phyloP scores from a whole-genome alignment of 768 basidiomycete genomes.

The Guyanaporus albipodus region DNA sequence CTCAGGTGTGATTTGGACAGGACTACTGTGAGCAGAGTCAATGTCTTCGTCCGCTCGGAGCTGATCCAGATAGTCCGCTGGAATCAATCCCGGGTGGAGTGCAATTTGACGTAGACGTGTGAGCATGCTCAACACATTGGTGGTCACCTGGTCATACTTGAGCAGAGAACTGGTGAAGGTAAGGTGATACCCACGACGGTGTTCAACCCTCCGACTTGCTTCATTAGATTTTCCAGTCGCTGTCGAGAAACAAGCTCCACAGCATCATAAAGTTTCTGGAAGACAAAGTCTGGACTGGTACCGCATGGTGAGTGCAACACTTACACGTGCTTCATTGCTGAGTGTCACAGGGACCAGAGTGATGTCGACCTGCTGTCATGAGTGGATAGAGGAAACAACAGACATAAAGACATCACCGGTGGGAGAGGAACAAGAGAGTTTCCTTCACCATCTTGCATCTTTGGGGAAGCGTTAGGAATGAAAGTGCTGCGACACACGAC shows the following conservation, averaged over 20 bases:
- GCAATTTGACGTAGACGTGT: slow-evolving; percentile 82
- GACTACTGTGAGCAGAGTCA: slow-evolving; percentile 12
- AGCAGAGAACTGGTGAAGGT: not conserved
- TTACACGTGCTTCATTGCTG: slow-evolving; percentile 58
- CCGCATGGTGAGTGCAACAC: slow-evolving; percentile 9
- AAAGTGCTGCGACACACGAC: not conserved
- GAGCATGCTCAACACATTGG: slow-evolving; percentile 75
- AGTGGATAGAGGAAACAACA: not conserved
- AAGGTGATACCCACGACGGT: slow-evolving; percentile 35
- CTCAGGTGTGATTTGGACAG: slow-evolving; percentile 46
- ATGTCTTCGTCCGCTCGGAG: slow-evolving; percentile 37
- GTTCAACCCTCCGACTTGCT: slow-evolving; percentile 33
- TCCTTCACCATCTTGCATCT: slow-evolving; percentile 85
- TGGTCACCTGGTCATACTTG: slow-evolving; percentile 46
- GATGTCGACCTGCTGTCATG: slow-evolving; percentile 59
- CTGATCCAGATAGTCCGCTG: slow-evolving; percentile 64
- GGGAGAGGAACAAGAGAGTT: slow-evolving; percentile 73
- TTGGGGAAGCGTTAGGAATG: slow-evolving; percentile 17
- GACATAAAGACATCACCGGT: slow-evolving; percentile 38
- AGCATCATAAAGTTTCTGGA: slow-evolving; percentile 62
- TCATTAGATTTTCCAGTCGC: slow-evolving; percentile 56
- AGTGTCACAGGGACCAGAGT: slow-evolving; percentile 70
- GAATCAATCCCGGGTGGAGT: slow-evolving; percentile 74
- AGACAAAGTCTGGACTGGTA: slow-evolving; percentile 2
- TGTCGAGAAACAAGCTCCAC: slow-evolving; percentile 61